These are phyloP conservation scores for Cordyceps militaris DNA, from an alignment of 2,329 filamentous ascomycete genomes.

Conservation along the genomic window DNA sequence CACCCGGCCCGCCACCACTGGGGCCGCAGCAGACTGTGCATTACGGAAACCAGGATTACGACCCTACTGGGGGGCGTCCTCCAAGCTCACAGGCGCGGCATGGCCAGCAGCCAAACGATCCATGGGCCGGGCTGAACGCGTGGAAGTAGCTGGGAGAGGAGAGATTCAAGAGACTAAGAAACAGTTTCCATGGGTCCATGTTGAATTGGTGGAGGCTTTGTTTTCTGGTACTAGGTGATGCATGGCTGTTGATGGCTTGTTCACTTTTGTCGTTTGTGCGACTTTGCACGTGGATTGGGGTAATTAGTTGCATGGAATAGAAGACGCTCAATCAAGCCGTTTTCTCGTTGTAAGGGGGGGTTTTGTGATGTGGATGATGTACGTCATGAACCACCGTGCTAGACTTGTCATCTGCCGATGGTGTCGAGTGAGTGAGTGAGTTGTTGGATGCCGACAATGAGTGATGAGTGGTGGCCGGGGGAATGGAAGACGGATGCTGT, in stretches of 20 bases:
- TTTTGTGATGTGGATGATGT: not conserved
- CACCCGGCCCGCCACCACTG: conserved; percentile 54
- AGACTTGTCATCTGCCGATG: not conserved
- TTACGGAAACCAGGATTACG: conserved; percentile 35
- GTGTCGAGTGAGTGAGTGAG: no score
- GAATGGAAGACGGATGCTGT: not conserved
- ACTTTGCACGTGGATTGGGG: conserved; percentile 2
- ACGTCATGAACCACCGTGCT: not conserved
- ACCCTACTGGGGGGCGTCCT: conserved; percentile 19
- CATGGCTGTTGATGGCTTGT: not conserved
- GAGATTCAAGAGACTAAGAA: not conserved
- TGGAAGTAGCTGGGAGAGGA: conserved; percentile 39
- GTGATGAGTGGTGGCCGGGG: not conserved
- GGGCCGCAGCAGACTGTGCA: conserved; percentile 57
- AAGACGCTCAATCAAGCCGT: not conserved
- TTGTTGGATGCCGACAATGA: no score
- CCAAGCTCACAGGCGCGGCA: conserved; percentile 27
- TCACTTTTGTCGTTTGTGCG: not conserved
- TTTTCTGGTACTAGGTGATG: not conserved
- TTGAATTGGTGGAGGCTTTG: not conserved
- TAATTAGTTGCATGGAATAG: conserved; percentile 3
- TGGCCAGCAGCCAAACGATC: conserved; percentile 37
- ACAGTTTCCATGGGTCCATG: not conserved
- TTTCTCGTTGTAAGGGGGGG: not conserved
- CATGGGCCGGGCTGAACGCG: conserved; percentile 45